A percentile compares a stretch with the other conserved stretches of the same genome.
These are phyloP conservation scores for Tetracladium maxilliforme DNA, from an alignment of 2,329 filamentous ascomycete species.

Conservation along the genomic window DNA sequence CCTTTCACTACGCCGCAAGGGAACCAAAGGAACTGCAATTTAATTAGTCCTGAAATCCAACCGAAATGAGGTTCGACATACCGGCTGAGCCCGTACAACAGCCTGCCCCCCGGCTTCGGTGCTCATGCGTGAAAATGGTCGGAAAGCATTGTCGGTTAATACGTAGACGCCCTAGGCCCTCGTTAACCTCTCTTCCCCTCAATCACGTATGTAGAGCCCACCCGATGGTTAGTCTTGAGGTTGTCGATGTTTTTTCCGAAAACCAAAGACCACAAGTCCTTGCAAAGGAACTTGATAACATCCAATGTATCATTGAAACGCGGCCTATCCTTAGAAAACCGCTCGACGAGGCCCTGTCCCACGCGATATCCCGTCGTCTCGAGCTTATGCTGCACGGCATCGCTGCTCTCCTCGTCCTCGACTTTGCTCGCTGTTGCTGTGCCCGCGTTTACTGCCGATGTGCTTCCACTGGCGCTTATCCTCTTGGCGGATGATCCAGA, in stretches of 20 bases:
- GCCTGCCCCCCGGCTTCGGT: slow-evolving; percentile 63
- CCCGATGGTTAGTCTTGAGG: slow-evolving; percentile 91
- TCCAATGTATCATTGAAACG: slow-evolving; percentile 87
- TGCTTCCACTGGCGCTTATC: not conserved
- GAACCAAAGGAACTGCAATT: slow-evolving; percentile 76
- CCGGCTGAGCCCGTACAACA: slow-evolving; percentile 62
- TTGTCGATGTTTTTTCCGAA: slow-evolving; percentile 98
- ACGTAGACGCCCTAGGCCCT: slow-evolving; percentile 71
- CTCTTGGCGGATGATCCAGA: not conserved
- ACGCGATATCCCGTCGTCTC: slow-evolving; percentile 83
- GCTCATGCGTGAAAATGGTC: slow-evolving; percentile 80
- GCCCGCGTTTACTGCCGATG: not conserved
- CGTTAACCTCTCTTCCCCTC: slow-evolving; percentile 2
- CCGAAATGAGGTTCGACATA: slow-evolving; percentile 26
- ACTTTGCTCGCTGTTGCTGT: slow-evolving; percentile 16
- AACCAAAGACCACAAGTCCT: slow-evolving; percentile 89
- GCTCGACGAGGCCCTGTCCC: slow-evolving; percentile 80
- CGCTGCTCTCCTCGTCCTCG: slow-evolving; percentile 70
- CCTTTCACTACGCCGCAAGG: slow-evolving; percentile 87
- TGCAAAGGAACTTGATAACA: slow-evolving; percentile 96
- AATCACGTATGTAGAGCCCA: slow-evolving; percentile 20
- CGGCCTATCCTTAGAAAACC: slow-evolving; percentile 76
- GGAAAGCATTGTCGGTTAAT: slow-evolving; percentile 82
- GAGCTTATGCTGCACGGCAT: slow-evolving; percentile 72
- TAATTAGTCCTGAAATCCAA: not conserved